phyloP scores from a whole-genome alignment of 208 protist genomes.

The Leptomonas pyrrhocoris region DNA sequence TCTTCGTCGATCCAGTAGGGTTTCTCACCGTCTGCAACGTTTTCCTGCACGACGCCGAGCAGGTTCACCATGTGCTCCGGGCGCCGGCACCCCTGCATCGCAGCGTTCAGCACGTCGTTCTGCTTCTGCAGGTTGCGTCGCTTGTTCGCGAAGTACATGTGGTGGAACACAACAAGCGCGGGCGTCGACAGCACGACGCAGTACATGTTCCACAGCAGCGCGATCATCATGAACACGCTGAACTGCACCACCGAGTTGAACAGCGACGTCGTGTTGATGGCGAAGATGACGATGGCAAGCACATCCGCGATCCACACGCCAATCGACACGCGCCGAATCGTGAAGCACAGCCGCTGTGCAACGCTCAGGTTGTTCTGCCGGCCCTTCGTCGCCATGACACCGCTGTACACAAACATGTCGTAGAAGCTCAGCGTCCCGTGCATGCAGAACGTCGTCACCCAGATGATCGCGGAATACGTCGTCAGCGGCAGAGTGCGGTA shows the following conservation, averaged over 20 bases:
- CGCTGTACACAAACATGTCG: constrained; percentile 65
- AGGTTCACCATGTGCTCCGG: constrained; percentile 19
- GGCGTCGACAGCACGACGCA: constrained; percentile 50
- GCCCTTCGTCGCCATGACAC: constrained; percentile 62
- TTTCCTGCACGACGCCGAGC: constrained; percentile 40
- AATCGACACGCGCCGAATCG: constrained; percentile 39
- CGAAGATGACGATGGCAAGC: constrained; percentile 56
- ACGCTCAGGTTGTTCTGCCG: constrained; percentile 66
- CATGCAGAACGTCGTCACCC: constrained; percentile 61
- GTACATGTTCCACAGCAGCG: constrained; percentile 66
- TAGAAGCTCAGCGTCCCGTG: constrained; percentile 70
- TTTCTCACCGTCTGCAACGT: constrained; percentile 25
- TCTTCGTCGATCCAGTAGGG: constrained; percentile 38
- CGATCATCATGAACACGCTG: constrained; percentile 67
- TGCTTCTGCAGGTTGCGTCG: constrained; percentile 57
- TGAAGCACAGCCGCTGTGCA: constrained; percentile 67
- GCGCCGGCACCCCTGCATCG: constrained; percentile 33
- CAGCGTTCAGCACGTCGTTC: constrained; percentile 42
- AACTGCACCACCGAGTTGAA: constrained; percentile 54
- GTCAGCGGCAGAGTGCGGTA: constrained; percentile 46
- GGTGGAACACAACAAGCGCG: constrained; percentile 54
- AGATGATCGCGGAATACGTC: constrained; percentile 45
- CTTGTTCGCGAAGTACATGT: constrained; percentile 56
- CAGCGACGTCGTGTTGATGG: constrained; percentile 56
- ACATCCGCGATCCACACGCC: constrained; percentile 54